phyloP scores from a whole-genome alignment of 345 rosid species.

The Sonneratia caseolaris region DNA sequence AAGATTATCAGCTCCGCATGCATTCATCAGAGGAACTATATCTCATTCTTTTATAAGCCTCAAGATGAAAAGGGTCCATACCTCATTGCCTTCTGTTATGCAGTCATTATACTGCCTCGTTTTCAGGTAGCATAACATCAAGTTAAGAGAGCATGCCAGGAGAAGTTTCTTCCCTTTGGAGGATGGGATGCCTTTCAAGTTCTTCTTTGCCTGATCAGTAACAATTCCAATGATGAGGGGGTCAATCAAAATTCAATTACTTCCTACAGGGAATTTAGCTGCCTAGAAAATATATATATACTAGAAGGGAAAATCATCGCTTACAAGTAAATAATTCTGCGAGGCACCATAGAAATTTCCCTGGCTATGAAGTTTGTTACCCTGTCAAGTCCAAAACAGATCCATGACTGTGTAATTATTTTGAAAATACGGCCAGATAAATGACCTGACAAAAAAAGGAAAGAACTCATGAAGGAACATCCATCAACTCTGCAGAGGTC shows the following conservation, averaged over 20 bases:
- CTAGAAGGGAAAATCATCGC: conserved; percentile 5
- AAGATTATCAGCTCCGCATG: too few relatives aligned
- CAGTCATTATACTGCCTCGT: conserved; percentile 59
- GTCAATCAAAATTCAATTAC: not conserved
- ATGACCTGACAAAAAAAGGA: not conserved
- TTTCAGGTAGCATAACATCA: conserved; percentile 96
- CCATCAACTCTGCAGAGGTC: not conserved
- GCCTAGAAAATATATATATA: not conserved
- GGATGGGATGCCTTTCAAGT: conserved; percentile 51
- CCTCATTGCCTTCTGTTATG: conserved; percentile 83
- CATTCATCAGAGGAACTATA: too few relatives aligned
- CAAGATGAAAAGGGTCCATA: conserved; percentile 16
- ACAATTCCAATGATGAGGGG: not conserved
- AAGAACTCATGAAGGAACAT: not conserved
- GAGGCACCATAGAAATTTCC: conserved; percentile 62
- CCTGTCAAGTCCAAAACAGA: conserved; percentile 34
- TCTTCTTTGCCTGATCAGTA: conserved; percentile 61
- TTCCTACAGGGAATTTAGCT: not conserved
- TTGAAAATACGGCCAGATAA: not conserved
- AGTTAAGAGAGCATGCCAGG: conserved; percentile 79
- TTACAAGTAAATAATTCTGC: conserved; percentile 78
- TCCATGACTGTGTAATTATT: conserved; percentile 6
- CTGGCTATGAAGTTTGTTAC: conserved; percentile 74
- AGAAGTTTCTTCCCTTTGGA: conserved; percentile 48
- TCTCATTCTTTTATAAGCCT: too few relatives aligned